phyloP scores from a whole-genome alignment of 129 eudicot species.

The Tagetes erecta region DNA sequence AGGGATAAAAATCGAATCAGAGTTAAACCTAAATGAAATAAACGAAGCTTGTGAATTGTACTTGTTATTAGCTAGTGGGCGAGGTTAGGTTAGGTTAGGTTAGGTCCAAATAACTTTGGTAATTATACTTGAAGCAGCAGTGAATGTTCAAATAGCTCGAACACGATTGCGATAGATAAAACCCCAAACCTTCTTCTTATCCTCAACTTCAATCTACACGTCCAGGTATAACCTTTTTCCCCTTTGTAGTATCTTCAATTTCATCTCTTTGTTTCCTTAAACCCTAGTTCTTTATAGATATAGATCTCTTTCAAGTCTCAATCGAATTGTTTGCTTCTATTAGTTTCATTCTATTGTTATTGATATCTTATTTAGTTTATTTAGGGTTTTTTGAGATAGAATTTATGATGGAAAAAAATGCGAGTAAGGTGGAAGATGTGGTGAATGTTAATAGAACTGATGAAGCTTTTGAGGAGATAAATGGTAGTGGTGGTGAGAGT shows the following conservation, averaged over 20 bases:
- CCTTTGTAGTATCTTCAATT: neutral
- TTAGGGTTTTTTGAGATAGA: conserved; percentile 41
- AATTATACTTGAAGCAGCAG: too few species aligned
- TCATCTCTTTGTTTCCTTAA: conserved; percentile 26
- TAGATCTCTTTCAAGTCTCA: conserved; percentile 26
- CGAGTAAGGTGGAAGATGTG: conserved; percentile 29
- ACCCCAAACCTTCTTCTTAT: neutral
- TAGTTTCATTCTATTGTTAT: conserved; percentile 20
- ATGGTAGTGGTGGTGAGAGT: conserved; percentile 24
- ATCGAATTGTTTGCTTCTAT: neutral
- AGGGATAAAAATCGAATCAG: too few species aligned
- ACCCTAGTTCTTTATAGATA: conserved; percentile 27
- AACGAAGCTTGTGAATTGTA: too few species aligned
- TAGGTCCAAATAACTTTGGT: too few species aligned
- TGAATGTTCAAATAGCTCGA: too few species aligned
- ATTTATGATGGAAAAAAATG: conserved; percentile 77
- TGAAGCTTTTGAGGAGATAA: conserved; percentile 52
- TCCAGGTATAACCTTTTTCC: conserved; percentile 28
- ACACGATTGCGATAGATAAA: too few species aligned
- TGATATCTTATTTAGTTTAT: conserved; percentile 16
- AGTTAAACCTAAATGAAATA: too few species aligned
- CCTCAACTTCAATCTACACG: conserved; percentile 24
- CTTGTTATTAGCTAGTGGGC: too few species aligned
- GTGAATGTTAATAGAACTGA: conserved; percentile 37
- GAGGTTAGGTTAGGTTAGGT: too few species aligned